Evolutionary conservation across 352 stramenopile genomes (phyloP).

Genomic region (Globisporangium nagaii): DNA sequence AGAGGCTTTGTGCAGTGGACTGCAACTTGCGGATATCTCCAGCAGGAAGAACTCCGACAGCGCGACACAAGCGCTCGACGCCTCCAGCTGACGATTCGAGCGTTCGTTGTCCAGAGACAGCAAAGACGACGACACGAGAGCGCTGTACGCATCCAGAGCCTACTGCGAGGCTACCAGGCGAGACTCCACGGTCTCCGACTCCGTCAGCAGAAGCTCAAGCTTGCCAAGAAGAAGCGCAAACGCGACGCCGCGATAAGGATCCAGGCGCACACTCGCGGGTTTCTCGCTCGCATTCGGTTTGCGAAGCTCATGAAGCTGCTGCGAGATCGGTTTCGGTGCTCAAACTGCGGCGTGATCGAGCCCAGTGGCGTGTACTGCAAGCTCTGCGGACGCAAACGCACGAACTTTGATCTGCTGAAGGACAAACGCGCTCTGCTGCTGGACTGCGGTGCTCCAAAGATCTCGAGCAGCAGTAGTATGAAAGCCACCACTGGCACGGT

Average conservation of each 20-base stretch:
- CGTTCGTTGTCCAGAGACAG: not conserved
- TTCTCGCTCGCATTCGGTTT: slow-evolving; percentile 16
- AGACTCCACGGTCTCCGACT: not conserved
- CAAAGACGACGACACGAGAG: not conserved
- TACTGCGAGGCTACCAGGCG: slow-evolving; percentile 3
- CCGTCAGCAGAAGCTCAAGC: not conserved
- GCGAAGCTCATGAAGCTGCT: slow-evolving; percentile 20
- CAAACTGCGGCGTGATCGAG: slow-evolving; percentile 55
- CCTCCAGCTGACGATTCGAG: slow-evolving; percentile 14
- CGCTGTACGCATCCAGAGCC: slow-evolving; percentile 11
- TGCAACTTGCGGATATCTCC: not conserved
- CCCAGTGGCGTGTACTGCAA: slow-evolving; percentile 61
- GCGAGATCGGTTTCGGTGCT: slow-evolving; percentile 44
- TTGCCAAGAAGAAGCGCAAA: not conserved
- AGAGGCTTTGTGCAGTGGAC: not conserved
- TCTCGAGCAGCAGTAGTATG: not conserved
- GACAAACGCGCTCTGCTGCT: not conserved
- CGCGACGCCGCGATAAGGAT: slow-evolving; percentile 16
- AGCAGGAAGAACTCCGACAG: not conserved
- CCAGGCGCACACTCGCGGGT: slow-evolving; percentile 21
- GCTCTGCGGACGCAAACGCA: slow-evolving; percentile 44
- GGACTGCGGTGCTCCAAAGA: not conserved
- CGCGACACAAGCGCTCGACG: not conserved
- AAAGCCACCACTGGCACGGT: too few species aligned
- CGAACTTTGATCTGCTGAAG: slow-evolving; percentile 17